Evolutionary conservation across 441 rosid genomes (phyloP).

Genomic region (Eutrema salsugineum): DNA sequence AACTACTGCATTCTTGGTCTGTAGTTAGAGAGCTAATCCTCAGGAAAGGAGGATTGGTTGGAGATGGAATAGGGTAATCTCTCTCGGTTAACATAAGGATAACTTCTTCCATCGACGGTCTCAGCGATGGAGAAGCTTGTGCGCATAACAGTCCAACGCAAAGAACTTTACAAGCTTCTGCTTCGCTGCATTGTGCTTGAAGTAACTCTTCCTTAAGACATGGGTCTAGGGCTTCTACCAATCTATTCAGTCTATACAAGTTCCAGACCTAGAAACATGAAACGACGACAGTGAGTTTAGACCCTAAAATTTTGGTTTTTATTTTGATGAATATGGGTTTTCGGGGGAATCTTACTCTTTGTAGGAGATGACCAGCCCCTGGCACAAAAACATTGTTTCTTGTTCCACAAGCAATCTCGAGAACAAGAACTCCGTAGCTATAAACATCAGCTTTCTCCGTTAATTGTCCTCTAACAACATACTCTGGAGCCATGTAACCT

Average conservation of each 20-base stretch:
- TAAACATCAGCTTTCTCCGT: conserved; percentile 87
- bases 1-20: conserved; percentile 26
- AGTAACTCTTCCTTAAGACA: conserved; percentile 35
- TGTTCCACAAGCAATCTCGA: conserved; percentile 57
- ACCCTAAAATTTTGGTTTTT: background rate
- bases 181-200: conserved; percentile 18
- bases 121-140: conserved; percentile 54
- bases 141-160: conserved; percentile 67
- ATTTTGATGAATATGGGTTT: background rate
- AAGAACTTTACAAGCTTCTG: conserved; percentile 45
- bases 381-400: conserved; percentile 45
- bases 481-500: conserved; percentile 88
- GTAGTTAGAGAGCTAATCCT: conserved; percentile 20
- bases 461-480: conserved; percentile 68
- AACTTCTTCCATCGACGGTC: conserved; percentile 72
- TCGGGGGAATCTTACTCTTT: conserved; percentile 43
- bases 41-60: conserved; percentile 69
- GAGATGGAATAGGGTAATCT: conserved; percentile 38
- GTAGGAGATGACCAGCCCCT: conserved; percentile 49
- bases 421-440: conserved; percentile 65
- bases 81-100: conserved; percentile 44
- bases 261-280: conserved; percentile 57
- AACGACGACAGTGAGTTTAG: background rate
- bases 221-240: conserved; percentile 49
- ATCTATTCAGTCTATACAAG: conserved; percentile 41